These are phyloP conservation scores for Ambrosia trifida DNA, from an alignment of 129 eudicot species.

Conservation along the genomic window DNA sequence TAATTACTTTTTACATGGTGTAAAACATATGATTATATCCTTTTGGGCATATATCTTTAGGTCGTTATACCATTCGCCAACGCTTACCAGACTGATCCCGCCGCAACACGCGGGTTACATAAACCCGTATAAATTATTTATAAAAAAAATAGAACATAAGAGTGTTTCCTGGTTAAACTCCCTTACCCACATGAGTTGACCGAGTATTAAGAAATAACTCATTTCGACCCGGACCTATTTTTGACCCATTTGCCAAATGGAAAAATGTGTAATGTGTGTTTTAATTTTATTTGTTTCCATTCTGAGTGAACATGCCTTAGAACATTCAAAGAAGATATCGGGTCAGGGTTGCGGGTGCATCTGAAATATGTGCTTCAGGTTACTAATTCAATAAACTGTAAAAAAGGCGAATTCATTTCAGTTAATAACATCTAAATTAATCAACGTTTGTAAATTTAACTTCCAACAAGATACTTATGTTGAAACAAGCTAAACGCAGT, in stretches of 20 bases:
- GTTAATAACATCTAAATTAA: not conserved
- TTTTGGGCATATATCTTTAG: no score
- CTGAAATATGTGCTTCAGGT: constrained; percentile 85
- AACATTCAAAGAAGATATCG: constrained; percentile 38
- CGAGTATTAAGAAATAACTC: no score
- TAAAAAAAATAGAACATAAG: no score
- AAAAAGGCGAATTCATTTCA: constrained; percentile 4
- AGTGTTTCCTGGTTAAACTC: not conserved
- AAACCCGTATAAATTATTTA: no score
- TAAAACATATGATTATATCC: no score
- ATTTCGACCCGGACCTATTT: not conserved
- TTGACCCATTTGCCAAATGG: not conserved
- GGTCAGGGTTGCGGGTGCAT: constrained; percentile 56
- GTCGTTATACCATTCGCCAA: no score
- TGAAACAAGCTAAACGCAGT: constrained; percentile 80
- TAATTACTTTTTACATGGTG: not conserved
- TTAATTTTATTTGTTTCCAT: not conserved
- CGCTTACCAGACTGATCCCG: no score
- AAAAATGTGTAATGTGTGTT: not conserved
- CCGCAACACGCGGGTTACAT: no score
- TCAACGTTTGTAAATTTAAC: not conserved
- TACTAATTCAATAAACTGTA: constrained; percentile 71
- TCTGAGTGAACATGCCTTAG: constrained; percentile 45
- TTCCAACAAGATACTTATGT: constrained; percentile 47
- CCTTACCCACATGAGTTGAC: not conserved